Evolutionary conservation across 2,329 filamentous ascomycete genomes (phyloP).

Genomic region (Fusarium agapanthi): DNA sequence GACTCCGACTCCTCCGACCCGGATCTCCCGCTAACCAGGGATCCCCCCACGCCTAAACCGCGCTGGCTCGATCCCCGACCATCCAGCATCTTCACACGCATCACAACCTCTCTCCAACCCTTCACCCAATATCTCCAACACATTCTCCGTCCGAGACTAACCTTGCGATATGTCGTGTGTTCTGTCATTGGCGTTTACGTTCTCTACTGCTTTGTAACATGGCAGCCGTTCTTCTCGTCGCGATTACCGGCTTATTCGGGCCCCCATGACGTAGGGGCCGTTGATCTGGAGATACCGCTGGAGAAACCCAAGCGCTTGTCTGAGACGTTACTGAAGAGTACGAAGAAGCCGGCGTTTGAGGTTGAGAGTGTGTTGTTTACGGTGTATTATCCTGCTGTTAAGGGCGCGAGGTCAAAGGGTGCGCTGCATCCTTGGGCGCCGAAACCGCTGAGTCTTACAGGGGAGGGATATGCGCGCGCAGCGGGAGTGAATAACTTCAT

Average conservation of each 20-base stretch:
- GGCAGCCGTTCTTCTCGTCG: slow-evolving; percentile 54
- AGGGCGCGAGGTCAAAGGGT: slow-evolving; percentile 37
- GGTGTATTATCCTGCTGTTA: slow-evolving; percentile 57
- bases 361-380: slow-evolving; percentile 59
- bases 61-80: slow-evolving; percentile 37
- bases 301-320: slow-evolving; percentile 44
- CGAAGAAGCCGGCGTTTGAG: slow-evolving; percentile 53
- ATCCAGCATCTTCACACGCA: slow-evolving; percentile 13
- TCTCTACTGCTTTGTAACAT: slow-evolving; percentile 51
- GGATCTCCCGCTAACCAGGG: slow-evolving; percentile 32
- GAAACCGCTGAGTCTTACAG: slow-evolving; percentile 54
- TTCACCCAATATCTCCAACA: slow-evolving; percentile 11
- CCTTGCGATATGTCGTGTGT: slow-evolving; percentile 47
- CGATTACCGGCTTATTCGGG: slow-evolving; percentile 56
- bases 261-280: slow-evolving; percentile 54
- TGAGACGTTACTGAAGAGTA: slow-evolving; percentile 46
- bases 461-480: slow-evolving; percentile 57
- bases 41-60: slow-evolving; percentile 24
- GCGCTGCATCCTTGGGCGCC: slow-evolving; percentile 56
- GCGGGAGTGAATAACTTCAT: slow-evolving; percentile 55
- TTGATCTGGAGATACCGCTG: slow-evolving; percentile 58
- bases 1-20: slow-evolving; percentile 21
- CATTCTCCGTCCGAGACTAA: slow-evolving; percentile 45
- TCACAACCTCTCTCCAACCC: slow-evolving; percentile 18
- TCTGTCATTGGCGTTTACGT: slow-evolving; percentile 46